Percentiles rank a stretch among this genome's conserved stretches.
phyloP scores from a whole-genome alignment of 495 filamentous ascomycete species.

The Neurospora terricola region DNA sequence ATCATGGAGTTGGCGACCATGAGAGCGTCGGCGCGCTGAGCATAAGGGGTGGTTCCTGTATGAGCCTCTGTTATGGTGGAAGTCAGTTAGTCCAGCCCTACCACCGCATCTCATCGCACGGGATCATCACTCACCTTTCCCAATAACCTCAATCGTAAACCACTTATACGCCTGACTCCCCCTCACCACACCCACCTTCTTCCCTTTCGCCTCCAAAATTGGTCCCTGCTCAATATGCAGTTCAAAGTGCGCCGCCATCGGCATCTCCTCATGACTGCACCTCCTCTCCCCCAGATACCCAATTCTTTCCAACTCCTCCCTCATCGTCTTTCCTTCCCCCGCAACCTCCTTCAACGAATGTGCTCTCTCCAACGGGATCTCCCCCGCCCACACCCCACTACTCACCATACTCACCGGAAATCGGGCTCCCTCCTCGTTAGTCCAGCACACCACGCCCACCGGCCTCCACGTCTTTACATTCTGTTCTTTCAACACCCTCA shows the following conservation, averaged over 20 bases:
- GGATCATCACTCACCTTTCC: conserved; percentile 25
- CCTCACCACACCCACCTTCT: conserved; percentile 59
- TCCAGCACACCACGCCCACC: conserved; percentile 72
- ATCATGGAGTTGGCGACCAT: conserved; percentile 62
- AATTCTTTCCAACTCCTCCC: conserved; percentile 57
- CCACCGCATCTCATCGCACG: not conserved
- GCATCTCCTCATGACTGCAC: conserved; percentile 49
- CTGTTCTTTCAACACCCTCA: conserved; percentile 59
- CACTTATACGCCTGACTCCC: conserved; percentile 64
- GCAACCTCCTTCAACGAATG: conserved; percentile 45
- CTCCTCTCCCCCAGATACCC: conserved; percentile 54
- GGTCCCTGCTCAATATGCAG: conserved; percentile 78
- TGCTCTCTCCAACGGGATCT: conserved; percentile 52
- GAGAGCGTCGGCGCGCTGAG: conserved; percentile 51
- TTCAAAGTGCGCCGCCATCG: conserved; percentile 75
- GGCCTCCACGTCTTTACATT: conserved; percentile 59
- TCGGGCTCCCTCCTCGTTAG: conserved; percentile 74
- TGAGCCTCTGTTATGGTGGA: conserved; percentile 44
- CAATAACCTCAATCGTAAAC: conserved; percentile 56
- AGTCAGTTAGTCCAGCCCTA: not conserved
- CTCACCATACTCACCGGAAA: conserved; percentile 71
- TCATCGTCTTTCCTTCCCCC: conserved; percentile 47
- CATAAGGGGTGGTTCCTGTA: conserved; percentile 65
- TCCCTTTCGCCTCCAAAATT: conserved; percentile 46
- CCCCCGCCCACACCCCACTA: conserved; percentile 69